Evolutionary conservation across 768 basidiomycete species (phyloP).

Genomic region (Boletus vinaceobasis): DNA sequence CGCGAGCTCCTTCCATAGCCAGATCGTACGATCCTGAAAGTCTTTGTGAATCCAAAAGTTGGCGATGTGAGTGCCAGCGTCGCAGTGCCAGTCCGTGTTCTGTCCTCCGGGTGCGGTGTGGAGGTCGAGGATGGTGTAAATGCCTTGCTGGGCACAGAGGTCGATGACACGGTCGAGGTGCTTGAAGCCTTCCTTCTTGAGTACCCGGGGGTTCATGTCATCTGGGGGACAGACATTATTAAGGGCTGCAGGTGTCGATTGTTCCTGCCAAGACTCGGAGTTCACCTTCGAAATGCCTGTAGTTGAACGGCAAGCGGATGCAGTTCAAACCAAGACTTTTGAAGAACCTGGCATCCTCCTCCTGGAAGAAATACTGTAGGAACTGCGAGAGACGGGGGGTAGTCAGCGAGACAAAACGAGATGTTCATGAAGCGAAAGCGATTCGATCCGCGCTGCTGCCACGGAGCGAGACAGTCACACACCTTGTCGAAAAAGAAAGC

Average conservation of each 20-base stretch:
- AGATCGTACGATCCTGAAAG: slow-evolving; percentile 74
- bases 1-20: slow-evolving; percentile 77
- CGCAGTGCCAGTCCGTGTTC: slow-evolving; percentile 79
- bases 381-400: slow-evolving; percentile 43
- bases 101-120: slow-evolving; percentile 76
- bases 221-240: slow-evolving; percentile 33
- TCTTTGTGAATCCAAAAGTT: slow-evolving; percentile 83
- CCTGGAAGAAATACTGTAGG: slow-evolving; percentile 79
- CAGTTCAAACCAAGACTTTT: slow-evolving; percentile 77
- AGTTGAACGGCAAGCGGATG: slow-evolving; percentile 73
- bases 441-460: neutral
- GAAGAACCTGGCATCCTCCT: slow-evolving; percentile 73
- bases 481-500: slow-evolving; percentile 86
- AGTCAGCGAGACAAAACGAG: neutral
- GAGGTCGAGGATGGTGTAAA: slow-evolving; percentile 77
- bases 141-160: slow-evolving; percentile 68
- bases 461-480: slow-evolving; percentile 3
- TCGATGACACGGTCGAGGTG: slow-evolving; percentile 82
- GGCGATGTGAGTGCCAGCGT: slow-evolving; percentile 65
- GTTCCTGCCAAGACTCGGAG: neutral
- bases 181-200: slow-evolving; percentile 72
- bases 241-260: neutral
- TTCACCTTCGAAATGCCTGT: slow-evolving; percentile 60
- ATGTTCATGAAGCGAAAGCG: neutral
- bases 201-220: slow-evolving; percentile 75